Percentiles rank a stretch among this genome's conserved stretches.
These are phyloP conservation scores for Boletus reticulatus DNA, from an alignment of 768 basidiomycete species.

Conservation along the genomic window DNA sequence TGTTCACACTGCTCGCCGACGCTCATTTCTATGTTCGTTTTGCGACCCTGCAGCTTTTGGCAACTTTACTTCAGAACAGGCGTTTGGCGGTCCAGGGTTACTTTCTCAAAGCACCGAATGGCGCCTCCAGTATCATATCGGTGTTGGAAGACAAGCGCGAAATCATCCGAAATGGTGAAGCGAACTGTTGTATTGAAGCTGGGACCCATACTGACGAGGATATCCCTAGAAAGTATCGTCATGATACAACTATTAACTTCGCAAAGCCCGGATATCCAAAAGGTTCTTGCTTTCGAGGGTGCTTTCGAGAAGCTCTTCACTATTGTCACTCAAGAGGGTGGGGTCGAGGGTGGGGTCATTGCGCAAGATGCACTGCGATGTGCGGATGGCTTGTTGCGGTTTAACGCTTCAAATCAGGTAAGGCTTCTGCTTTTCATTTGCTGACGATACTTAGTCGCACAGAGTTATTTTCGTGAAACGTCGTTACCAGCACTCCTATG, in stretches of 20 bases:
- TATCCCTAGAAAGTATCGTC: conserved; percentile 68
- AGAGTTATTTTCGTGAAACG: conserved; percentile 98
- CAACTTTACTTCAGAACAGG: conserved; percentile 77
- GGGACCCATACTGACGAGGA: conserved; percentile 7
- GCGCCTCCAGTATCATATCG: conserved; percentile 68
- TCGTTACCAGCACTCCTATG: conserved; percentile 65
- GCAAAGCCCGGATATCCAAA: conserved; percentile 92
- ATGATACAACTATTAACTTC: conserved; percentile 79
- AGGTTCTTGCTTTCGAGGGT: conserved; percentile 94
- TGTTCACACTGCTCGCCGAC: conserved; percentile 76
- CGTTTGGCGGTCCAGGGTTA: conserved; percentile 83
- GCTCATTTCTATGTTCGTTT: conserved; percentile 84
- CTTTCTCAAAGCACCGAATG: conserved; percentile 83
- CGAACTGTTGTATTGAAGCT: neutral
- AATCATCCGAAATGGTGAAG: conserved; percentile 83
- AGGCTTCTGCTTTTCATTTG: conserved; percentile 9
- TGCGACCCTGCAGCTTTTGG: conserved; percentile 78
- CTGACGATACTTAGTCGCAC: conserved; percentile 15
- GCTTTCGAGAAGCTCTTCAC: conserved; percentile 95
- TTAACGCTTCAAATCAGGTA: conserved; percentile 95
- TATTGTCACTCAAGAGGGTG: conserved; percentile 84
- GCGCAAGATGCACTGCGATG: conserved; percentile 84
- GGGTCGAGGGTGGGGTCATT: conserved; percentile 86
- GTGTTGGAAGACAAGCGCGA: conserved; percentile 84
- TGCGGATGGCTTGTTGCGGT: conserved; percentile 82